Evolutionary conservation across 1,284 basidiomycete species (phyloP).

Genomic region (Xanthoconium separans): DNA sequence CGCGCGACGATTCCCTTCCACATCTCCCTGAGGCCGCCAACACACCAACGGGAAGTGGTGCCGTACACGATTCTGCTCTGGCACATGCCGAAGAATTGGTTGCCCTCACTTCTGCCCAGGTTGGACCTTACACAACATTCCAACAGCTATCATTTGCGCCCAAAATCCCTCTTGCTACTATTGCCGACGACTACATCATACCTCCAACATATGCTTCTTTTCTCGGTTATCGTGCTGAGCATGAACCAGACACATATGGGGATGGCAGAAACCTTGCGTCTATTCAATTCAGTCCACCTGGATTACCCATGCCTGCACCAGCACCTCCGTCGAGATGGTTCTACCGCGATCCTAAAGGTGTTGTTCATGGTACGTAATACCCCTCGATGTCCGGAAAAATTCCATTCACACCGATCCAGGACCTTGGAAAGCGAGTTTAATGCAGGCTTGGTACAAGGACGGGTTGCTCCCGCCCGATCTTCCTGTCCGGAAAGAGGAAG

Average conservation of each 20-base stretch:
- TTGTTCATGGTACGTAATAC: constrained; percentile 62
- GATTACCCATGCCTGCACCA: constrained; percentile 66
- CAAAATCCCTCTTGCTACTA: constrained; percentile 78
- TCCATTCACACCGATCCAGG: constrained; percentile 42
- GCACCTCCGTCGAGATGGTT: constrained; percentile 71
- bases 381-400: not conserved
- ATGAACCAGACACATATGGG: constrained; percentile 55
- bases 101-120: constrained; percentile 62
- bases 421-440: constrained; percentile 80
- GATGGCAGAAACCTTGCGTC: constrained; percentile 50
- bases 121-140: constrained; percentile 84
- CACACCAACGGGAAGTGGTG: constrained; percentile 26
- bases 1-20: constrained; percentile 25
- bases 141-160: constrained; percentile 83
- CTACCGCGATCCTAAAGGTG: constrained; percentile 76
- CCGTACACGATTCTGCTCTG: constrained; percentile 28
- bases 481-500: constrained; percentile 74
- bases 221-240: constrained; percentile 60
- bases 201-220: constrained; percentile 83
- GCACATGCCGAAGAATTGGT: constrained; percentile 67
- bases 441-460: constrained; percentile 85
- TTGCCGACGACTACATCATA: constrained; percentile 85
- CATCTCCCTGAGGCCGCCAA: constrained; percentile 26
- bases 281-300: constrained; percentile 73
- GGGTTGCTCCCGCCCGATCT: constrained; percentile 76